Conservation (phyloP, 2,329 filamentous ascomycete genomes). For the Xylaria multiplex region DNA sequence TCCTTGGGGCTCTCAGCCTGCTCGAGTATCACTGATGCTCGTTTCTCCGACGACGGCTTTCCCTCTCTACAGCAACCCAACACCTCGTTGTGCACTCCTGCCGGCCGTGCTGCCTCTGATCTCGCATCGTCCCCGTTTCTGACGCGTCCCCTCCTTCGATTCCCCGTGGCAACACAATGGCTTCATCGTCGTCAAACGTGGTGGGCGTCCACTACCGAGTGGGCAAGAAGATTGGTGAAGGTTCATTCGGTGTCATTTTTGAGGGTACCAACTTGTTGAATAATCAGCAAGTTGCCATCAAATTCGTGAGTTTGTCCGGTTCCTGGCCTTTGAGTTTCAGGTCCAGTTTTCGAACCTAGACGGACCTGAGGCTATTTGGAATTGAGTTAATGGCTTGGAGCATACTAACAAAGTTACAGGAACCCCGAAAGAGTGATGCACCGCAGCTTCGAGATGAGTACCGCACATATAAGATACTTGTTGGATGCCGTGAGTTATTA, state of each 20-base stretch:
- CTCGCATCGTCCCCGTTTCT: slow-evolving; percentile 34
- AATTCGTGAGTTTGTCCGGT: slow-evolving; percentile 77
- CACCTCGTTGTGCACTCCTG: slow-evolving; percentile 13
- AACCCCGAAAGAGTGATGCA: slow-evolving; percentile 98
- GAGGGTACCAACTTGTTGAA: slow-evolving; percentile 98
- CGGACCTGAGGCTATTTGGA: not conserved
- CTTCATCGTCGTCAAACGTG: slow-evolving; percentile 92
- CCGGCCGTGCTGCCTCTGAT: slow-evolving; percentile 22
- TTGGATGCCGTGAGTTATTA: slow-evolving; percentile 89
- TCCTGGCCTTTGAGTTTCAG: not conserved
- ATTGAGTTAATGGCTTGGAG: not conserved
- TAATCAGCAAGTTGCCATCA: slow-evolving; percentile 99
- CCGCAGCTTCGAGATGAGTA: slow-evolving; percentile 98
- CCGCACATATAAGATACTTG: slow-evolving; percentile 98
- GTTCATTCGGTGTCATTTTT: slow-evolving; percentile 98
- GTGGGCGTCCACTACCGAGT: slow-evolving; percentile 99
- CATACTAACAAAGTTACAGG: slow-evolving; percentile 60
- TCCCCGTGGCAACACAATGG: slow-evolving; percentile 64
- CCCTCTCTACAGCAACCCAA: slow-evolving; percentile 29
- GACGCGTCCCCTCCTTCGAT: slow-evolving; percentile 26
- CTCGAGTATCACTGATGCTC: slow-evolving; percentile 48
- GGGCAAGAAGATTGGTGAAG: slow-evolving; percentile 99
- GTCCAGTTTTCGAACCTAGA: not conserved
- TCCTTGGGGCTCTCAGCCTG: slow-evolving; percentile 40
- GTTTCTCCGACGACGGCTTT: slow-evolving; percentile 28